These are phyloP conservation scores for Trichosporon sp. DNA, from an alignment of 1,284 basidiomycete species.

Conservation along the genomic window DNA sequence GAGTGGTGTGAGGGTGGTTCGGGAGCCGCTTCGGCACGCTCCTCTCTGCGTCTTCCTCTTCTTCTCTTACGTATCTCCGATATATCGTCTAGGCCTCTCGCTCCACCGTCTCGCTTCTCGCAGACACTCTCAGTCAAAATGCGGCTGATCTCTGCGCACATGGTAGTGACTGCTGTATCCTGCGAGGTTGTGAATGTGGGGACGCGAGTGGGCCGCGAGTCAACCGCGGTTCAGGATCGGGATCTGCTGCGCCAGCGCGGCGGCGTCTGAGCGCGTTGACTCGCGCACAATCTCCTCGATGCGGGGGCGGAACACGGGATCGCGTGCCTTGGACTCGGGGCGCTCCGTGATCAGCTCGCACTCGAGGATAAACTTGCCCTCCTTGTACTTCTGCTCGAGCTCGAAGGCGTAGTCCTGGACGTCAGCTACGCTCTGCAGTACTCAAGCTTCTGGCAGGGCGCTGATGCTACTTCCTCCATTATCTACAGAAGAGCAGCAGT, in stretches of 20 bases:
- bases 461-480: no score
- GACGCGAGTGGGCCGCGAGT: slow-evolving; percentile 5
- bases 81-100: background rate
- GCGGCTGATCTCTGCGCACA: slow-evolving; percentile 3
- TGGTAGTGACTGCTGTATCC: slow-evolving; percentile 6
- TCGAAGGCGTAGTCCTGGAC: slow-evolving; percentile 89
- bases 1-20: slow-evolving; percentile 3
- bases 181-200: background rate
- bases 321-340: slow-evolving; percentile 40
- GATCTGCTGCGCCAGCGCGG: background rate
- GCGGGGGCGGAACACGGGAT: slow-evolving; percentile 31
- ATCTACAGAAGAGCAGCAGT: background rate
- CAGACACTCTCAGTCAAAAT: background rate
- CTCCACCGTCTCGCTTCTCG: background rate
- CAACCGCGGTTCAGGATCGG: slow-evolving; percentile 14
- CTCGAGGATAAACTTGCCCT: slow-evolving; percentile 97
- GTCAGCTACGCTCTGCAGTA: background rate
- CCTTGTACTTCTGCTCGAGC: slow-evolving; percentile 90
- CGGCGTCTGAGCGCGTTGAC: background rate
- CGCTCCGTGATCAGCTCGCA: slow-evolving; percentile 70
- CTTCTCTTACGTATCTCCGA: background rate
- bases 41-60: background rate
- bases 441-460: background rate
- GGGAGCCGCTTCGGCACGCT: background rate
- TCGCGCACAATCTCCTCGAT: slow-evolving; percentile 43